A percentile compares a stretch with the other conserved stretches of the same genome.
Conservation (phyloP, 2,329 filamentous ascomycete species). For the Didymella lethalis region DNA sequence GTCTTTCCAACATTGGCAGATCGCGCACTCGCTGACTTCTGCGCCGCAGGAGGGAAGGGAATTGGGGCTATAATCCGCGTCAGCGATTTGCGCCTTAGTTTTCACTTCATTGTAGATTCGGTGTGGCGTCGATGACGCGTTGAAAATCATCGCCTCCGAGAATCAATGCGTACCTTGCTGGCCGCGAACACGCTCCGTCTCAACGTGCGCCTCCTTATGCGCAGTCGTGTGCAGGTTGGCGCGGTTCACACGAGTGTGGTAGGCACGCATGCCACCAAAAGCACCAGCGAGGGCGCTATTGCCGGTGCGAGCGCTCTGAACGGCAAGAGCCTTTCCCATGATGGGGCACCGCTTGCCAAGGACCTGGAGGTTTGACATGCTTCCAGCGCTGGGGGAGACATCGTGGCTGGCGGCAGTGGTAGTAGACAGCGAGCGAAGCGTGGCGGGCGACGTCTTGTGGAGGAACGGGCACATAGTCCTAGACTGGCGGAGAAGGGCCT, state of each 20-base stretch:
- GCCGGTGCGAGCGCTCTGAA: conserved; percentile 69
- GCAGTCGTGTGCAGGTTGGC: conserved; percentile 83
- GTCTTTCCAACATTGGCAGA: conserved; percentile 51
- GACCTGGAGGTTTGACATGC: conserved; percentile 96
- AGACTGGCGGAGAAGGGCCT: conserved; percentile 92
- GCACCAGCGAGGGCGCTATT: conserved; percentile 57
- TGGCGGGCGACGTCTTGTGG: conserved; percentile 90
- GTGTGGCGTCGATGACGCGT: conserved; percentile 17
- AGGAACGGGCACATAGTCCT: conserved; percentile 97
- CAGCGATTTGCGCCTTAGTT: neutral
- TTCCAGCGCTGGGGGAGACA: conserved; percentile 81
- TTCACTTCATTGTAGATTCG: conserved; percentile 8
- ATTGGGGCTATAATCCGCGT: conserved; percentile 31
- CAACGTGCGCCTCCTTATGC: conserved; percentile 79
- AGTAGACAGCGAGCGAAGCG: conserved; percentile 86
- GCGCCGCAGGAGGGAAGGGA: conserved; percentile 41
- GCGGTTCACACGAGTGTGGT: conserved; percentile 63
- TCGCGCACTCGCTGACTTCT: conserved; percentile 35
- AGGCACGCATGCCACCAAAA: conserved; percentile 59
- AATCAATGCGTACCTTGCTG: conserved; percentile 53
- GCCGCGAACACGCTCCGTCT: conserved; percentile 55
- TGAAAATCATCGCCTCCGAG: neutral
- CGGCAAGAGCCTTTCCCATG: conserved; percentile 96
- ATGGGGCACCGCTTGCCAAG: conserved; percentile 94
- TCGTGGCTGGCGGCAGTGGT: conserved; percentile 71